These are phyloP conservation scores for Komagataella mondaviorum DNA, from an alignment of 805 yeast species.

Conservation along the genomic window DNA sequence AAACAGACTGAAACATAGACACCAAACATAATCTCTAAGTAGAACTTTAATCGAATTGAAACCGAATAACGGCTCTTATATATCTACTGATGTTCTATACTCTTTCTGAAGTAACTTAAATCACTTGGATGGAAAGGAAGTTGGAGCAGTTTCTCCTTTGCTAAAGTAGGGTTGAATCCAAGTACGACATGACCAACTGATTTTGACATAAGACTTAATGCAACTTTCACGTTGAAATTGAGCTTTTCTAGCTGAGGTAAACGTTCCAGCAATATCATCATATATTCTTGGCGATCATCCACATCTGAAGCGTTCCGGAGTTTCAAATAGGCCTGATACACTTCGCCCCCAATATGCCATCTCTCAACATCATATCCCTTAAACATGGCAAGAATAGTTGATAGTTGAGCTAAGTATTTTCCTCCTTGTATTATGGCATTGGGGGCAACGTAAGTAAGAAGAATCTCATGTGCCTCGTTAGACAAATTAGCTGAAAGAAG, in stretches of 20 bases:
- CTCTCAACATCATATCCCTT: conserved; percentile 21
- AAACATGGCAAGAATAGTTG: conserved; percentile 27
- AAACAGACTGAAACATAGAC: conserved; percentile 1
- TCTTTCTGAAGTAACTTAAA: conserved; percentile 17
- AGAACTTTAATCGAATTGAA: neutral
- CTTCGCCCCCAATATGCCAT: conserved; percentile 47
- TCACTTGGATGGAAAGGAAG: conserved; percentile 35
- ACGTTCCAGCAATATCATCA: conserved; percentile 29
- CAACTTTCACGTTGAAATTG: conserved; percentile 27
- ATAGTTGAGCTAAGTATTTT: conserved; percentile 13
- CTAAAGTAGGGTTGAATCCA: conserved; percentile 2
- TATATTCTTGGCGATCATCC: conserved; percentile 7
- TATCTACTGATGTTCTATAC: conserved; percentile 2
- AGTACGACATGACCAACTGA: conserved; percentile 24
- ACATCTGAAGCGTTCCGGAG: conserved; percentile 9
- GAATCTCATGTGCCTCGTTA: conserved; percentile 48
- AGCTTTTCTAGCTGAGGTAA: conserved; percentile 26
- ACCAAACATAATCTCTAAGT: conserved; percentile 1
- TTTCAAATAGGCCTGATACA: conserved; percentile 36
- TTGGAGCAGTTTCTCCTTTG: conserved; percentile 17
- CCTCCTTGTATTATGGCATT: conserved; percentile 40
- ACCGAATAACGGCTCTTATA: neutral
- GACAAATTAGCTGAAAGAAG: conserved; percentile 47
- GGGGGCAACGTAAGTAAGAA: conserved; percentile 60
- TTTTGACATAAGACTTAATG: conserved; percentile 39